Percentiles rank a stretch among this genome's conserved stretches.
Evolutionary conservation across 2,329 filamentous ascomycete genomes (phyloP).

Genomic region (Ceratocystis ficicola): DNA sequence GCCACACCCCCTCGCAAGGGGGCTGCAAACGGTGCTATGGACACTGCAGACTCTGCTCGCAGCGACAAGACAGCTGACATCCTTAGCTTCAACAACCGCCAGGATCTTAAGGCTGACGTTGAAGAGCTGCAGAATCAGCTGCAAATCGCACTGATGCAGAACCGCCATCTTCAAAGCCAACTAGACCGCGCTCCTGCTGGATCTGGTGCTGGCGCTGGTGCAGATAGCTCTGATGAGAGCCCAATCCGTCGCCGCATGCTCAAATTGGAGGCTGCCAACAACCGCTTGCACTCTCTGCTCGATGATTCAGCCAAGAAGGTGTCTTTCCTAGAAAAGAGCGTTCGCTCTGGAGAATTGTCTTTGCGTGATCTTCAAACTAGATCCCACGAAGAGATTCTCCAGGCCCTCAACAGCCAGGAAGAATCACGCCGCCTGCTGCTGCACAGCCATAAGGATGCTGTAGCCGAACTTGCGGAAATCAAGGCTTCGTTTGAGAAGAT

Average conservation of each 20-base stretch:
- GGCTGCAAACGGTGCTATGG: conserved; percentile 47
- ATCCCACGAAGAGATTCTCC: conserved; percentile 87
- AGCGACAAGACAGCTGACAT: conserved; percentile 74
- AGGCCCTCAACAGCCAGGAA: conserved; percentile 86
- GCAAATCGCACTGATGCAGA: conserved; percentile 89
- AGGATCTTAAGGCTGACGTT: conserved; percentile 81
- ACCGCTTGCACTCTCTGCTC: conserved; percentile 80
- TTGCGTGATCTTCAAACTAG: conserved; percentile 84
- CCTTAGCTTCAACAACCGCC: conserved; percentile 69
- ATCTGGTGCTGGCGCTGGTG: background rate
- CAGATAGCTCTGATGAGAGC: conserved; percentile 47
- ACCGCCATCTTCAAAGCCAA: conserved; percentile 80
- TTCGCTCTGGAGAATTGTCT: conserved; percentile 76
- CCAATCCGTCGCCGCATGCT: conserved; percentile 71
- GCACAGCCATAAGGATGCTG: conserved; percentile 71
- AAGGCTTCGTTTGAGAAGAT: conserved; percentile 80
- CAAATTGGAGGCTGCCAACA: conserved; percentile 86
- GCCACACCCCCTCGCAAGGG: conserved; percentile 38
- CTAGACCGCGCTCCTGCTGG: conserved; percentile 54
- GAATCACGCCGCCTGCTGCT: conserved; percentile 71
- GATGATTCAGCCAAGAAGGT: conserved; percentile 91
- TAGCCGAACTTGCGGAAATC: conserved; percentile 73
- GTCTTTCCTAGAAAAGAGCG: conserved; percentile 72
- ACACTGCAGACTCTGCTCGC: conserved; percentile 56
- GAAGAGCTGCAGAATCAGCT: conserved; percentile 90